Evolutionary conservation across 768 basidiomycete genomes (phyloP), one percentile per base, ranked within the genome.

Genomic region (Sporobolomyces roseus): DNA sequence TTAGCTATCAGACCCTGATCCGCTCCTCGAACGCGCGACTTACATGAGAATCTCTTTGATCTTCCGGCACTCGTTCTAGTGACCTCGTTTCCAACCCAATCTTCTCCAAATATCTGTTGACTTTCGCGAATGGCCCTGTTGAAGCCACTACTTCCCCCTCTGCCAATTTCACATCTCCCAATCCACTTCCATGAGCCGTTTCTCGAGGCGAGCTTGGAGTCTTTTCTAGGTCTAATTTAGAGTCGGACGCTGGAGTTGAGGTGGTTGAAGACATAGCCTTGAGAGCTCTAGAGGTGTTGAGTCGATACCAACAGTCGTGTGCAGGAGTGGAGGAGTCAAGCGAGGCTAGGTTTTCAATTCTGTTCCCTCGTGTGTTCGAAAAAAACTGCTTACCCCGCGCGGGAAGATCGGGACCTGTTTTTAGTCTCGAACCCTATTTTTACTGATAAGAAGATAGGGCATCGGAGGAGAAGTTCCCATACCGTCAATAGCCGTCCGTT

Each of bases 101-200:
- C 30, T 61, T 52, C 36, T 36, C 56, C 48, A 70, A 63, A 60
- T 45, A 59, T 6, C 25, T n/a, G 17, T 50, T 59, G 29, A 68
- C 12, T 21, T 66, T 19, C 12, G 32, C 46, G 25, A 49, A 48
- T 25, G 43, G 45, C 19, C 41, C 43, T 10, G 29, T 68, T 23
- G 19, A 78, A 79, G 51, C 55, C 80, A 81, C 46, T 35, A 62
- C 43, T 17, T 56, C 61, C 17, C 66, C 61, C 29, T 49, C 25
- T 41, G 46, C 51, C 21, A 38, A 43, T 13, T 60, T 48, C 4
- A 58, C 56, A 7, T 6, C 4, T 27, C 58, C 58, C 41, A 60
- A 17, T 60, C 58, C 58, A 81, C 73, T 82, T 82, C 80, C 81
- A 82, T 19, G 79, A 72, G 65, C 83, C 80, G 64, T 81, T 82